Evolutionary conservation across 106 monocot genomes (phyloP), one percentile per base, ranked within the genome.

Genomic region (Triglochin maritima): DNA sequence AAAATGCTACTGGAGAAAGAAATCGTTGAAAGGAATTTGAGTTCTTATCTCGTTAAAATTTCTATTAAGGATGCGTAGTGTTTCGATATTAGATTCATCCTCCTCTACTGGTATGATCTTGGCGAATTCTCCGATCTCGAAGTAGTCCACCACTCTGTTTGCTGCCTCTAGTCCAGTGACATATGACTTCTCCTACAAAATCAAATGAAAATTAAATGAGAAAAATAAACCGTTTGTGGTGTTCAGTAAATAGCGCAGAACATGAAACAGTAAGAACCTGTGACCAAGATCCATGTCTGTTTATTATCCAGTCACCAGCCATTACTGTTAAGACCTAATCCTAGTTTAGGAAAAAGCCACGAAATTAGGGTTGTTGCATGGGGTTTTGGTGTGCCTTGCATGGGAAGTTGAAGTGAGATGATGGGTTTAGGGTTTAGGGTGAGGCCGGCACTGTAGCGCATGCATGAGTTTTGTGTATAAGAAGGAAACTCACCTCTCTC

Each of bases 221-320:
- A 10, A 3, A 66, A 66, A 14, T 44, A 66, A 66, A 50, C 17
- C 9, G n/a, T 43, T 60, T 60, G 9, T 60, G 60, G 44, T 51
- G 51, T 14, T 9, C 17, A 50, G 46, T 4, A 63, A 9, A 46
- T 13, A 45, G n/a, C 11, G 17, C 15, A 65, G 16, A 29, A 63
- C 3, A 46, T 13, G 9, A 11, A 46, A 13, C 15, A 65, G 16
- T 65, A 15, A 7, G 9, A 4, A 84, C 87, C 70, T 90, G 70
- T 70, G 84, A 81, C 78, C 84, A 87, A 13, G 87, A 90, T 6
- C 84, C 86, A 70, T 90, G 86, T 29, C 87, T 79, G 60, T 63
- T 87, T 47, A 90, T 60, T 59, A 87, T 78, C 90, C 87, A 90
- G 59, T 90, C 90, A 59, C 87, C 90, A 66, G 87, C 84, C 77